These are phyloP conservation scores for Fusarium chuoi DNA, from an alignment of 2,329 filamentous ascomycete species.

Conservation along the genomic window DNA sequence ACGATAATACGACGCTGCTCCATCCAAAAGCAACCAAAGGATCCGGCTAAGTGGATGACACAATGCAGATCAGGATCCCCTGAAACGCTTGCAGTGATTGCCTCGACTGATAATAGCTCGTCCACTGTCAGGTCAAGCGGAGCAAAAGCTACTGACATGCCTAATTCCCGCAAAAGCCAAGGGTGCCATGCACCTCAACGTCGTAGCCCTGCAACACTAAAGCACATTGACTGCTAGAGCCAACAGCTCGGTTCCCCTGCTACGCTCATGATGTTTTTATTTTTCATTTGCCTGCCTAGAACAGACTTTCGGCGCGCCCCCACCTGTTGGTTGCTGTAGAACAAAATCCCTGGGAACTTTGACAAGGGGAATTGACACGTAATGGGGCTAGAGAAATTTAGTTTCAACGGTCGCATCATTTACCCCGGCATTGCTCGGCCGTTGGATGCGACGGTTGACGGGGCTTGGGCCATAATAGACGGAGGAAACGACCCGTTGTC, in stretches of 20 bases:
- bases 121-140: not conserved
- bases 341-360: not conserved
- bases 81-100: slow-evolving; percentile 2
- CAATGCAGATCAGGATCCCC: slow-evolving; percentile 14
- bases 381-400: not conserved
- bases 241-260: slow-evolving; percentile 14
- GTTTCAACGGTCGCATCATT: slow-evolving; percentile 7
- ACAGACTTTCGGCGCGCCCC: not conserved
- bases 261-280: not conserved
- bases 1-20: not conserved
- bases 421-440: not conserved
- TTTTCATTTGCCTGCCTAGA: not conserved
- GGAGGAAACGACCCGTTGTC: not conserved
- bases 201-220: not conserved
- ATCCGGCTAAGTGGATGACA: slow-evolving; percentile 10
- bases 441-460: not conserved
- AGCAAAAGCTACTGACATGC: not conserved
- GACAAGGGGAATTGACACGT: not conserved
- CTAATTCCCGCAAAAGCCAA: slow-evolving; percentile 10
- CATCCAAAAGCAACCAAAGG: not conserved
- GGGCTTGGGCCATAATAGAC: not conserved
- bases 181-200: not conserved
- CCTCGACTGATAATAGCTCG: not conserved
- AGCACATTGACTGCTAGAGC: not conserved
- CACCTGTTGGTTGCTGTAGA: not conserved